phyloP scores from a whole-genome alignment of 2,329 filamentous ascomycete species.

The Aciculosporium take region DNA sequence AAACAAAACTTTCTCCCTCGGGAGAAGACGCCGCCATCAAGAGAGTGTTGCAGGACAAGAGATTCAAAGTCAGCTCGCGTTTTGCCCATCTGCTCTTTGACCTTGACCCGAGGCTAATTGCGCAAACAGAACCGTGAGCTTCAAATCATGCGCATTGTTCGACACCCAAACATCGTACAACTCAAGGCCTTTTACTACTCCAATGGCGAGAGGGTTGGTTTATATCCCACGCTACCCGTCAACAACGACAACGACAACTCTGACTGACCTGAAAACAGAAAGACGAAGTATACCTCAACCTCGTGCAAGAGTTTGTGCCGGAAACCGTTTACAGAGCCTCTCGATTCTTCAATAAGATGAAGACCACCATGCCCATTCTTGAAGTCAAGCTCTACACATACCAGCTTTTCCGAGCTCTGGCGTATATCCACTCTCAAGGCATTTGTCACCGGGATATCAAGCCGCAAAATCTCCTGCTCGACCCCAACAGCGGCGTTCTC shows the following conservation, averaged over 20 bases:
- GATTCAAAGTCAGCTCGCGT: conserved; percentile 68
- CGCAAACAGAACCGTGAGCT: conserved; percentile 76
- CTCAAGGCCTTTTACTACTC: conserved; percentile 99
- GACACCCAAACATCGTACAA: conserved; percentile 97
- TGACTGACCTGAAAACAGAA: conserved; percentile 39
- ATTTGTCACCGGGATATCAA: conserved; percentile 99
- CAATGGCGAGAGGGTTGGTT: conserved; percentile 82
- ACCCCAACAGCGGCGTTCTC: conserved; percentile 78
- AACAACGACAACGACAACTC: not conserved
- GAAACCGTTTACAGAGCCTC: conserved; percentile 98
- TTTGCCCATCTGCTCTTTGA: not conserved
- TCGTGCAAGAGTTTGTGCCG: conserved; percentile 94
- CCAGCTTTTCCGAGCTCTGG: conserved; percentile 93
- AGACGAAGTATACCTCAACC: conserved; percentile 96
- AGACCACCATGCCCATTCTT: conserved; percentile 97
- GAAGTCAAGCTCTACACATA: conserved; percentile 99
- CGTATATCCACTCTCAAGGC: conserved; percentile 97
- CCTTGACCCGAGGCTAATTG: not conserved
- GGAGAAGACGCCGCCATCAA: conserved; percentile 99
- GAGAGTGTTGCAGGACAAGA: conserved; percentile 95
- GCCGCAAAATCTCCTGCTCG: conserved; percentile 90
- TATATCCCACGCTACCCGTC: not conserved
- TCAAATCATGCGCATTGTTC: conserved; percentile 98
- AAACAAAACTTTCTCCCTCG: conserved; percentile 95
- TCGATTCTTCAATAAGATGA: conserved; percentile 99